Conservation (phyloP, 805 yeast genomes). For the Candida methanosorbosa region DNA sequence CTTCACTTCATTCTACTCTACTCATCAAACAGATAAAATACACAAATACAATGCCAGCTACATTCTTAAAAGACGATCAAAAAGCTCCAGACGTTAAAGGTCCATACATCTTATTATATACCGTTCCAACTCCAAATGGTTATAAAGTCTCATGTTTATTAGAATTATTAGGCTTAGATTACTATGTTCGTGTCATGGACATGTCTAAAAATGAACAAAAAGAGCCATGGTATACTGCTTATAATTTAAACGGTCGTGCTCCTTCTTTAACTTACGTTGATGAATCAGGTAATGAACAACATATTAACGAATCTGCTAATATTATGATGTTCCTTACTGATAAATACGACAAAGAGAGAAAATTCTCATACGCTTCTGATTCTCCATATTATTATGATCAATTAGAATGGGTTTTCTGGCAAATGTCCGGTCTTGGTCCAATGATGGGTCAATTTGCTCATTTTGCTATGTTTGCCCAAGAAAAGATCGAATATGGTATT, state of each 20-base stretch:
- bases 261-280: conserved; percentile 42
- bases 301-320: conserved; percentile 54
- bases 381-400: conserved; percentile 41
- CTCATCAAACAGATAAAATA: no score
- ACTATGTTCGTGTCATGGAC: conserved; percentile 33
- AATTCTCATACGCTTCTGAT: conserved; percentile 31
- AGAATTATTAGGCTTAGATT: conserved; percentile 35
- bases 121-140: conserved; percentile 37
- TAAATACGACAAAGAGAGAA: conserved; percentile 47
- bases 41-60: no score
- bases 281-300: conserved; percentile 32
- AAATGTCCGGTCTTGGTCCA: conserved; percentile 53
- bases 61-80: no score
- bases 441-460: conserved; percentile 54
- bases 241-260: conserved; percentile 56
- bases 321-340: conserved; percentile 52
- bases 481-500: conserved; percentile 36
- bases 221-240: conserved; percentile 44
- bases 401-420: conserved; percentile 47
- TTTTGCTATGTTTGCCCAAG: conserved; percentile 36
- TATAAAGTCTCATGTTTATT: conserved; percentile 30
- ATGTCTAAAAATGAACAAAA: conserved; percentile 37
- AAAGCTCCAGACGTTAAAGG: conserved; percentile 15
- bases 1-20: no score
- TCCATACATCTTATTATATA: conserved; percentile 36